Evolutionary conservation across 768 basidiomycete species (phyloP).

Genomic region (Termitomyces titanicus): DNA sequence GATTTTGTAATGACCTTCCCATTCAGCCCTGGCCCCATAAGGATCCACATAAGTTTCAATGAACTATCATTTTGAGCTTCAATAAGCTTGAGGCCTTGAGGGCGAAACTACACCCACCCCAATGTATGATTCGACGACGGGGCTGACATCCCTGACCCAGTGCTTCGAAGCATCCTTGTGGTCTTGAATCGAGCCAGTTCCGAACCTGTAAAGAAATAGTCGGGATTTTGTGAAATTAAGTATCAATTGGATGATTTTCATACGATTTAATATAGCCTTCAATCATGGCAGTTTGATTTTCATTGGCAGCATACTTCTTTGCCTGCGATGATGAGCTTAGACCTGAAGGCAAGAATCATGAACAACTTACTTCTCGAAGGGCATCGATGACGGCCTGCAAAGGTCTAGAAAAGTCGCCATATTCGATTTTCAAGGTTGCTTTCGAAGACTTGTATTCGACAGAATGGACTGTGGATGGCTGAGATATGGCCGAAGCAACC

Average conservation of each 20-base stretch:
- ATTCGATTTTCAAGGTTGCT: slow-evolving; percentile 60
- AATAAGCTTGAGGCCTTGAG: neutral
- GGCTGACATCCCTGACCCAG: slow-evolving; percentile 87
- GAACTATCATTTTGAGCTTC: slow-evolving; percentile 34
- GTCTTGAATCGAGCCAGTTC: slow-evolving; percentile 72
- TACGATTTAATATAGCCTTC: slow-evolving; percentile 78
- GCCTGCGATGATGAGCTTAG: slow-evolving; percentile 41
- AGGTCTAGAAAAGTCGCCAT: slow-evolving; percentile 68
- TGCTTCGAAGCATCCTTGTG: slow-evolving; percentile 74
- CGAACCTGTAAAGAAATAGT: slow-evolving; percentile 46
- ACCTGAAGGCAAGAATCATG: neutral
- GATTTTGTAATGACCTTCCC: slow-evolving; percentile 61
- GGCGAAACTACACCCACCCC: slow-evolving; percentile 39
- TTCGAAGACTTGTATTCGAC: slow-evolving; percentile 38
- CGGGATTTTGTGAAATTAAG: neutral
- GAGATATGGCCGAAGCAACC: slow-evolving; percentile 62
- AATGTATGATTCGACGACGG: slow-evolving; percentile 85
- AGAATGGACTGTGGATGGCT: slow-evolving; percentile 38
- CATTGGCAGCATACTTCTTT: slow-evolving; percentile 69
- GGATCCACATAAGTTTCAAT: slow-evolving; percentile 88
- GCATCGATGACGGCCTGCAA: slow-evolving; percentile 53
- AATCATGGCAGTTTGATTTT: slow-evolving; percentile 70
- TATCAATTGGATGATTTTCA: slow-evolving; percentile 13
- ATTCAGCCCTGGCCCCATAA: slow-evolving; percentile 87
- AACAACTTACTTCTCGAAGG: slow-evolving; percentile 49